Base-by-base conservation (phyloP, 257 asterid species). In the Perilla frutescens region DNA sequence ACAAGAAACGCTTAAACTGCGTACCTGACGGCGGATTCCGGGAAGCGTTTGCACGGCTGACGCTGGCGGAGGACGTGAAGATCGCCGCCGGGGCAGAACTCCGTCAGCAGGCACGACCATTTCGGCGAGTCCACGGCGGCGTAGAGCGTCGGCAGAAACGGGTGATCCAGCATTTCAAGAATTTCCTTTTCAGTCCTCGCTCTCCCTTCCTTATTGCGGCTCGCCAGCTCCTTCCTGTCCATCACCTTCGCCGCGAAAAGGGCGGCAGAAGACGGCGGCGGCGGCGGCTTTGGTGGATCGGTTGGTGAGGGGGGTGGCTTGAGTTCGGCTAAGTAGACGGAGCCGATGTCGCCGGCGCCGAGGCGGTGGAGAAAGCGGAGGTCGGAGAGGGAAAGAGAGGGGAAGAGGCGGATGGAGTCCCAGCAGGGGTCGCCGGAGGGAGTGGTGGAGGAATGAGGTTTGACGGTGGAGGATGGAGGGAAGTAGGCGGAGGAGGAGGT, bases 41-140 rank as follows among this genome's bases (percentile, higher is more conserved):
- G 88, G 88, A 90, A 94, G 60, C 97, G 96, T 81, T 90, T 92
- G 32, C 84, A 74, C 4, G 98, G 96, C 81, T 94, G 99, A 3
- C 96, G 95, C 81, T 92, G 99, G 48, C 99, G 97, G 88, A 94
- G 96, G 62, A 92, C 92, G 72, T 94, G 99, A 20, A 94, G 88
- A 81, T 94, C 99, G 26, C 99, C 99, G 75, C 98, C 99, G 80
- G 99, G 97, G 71, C 98, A 91, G 73, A 92, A 92, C 81, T 94
- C 99, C 36, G 96, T 91, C 67, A 94, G 51, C 1, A 94, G 83
- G 58, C 99, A 91, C 54, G 93, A 87, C 96, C 97, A 94, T 59
- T 90, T 90, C 4, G 97, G 89, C 1, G 98, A 81, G 13, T 94
- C 99, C 7, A 95, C 76, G 76, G 87, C 78, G 67, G 96, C 92